Conservation (phyloP, 768 basidiomycete genomes). For the Tulasnella calospora region DNA sequence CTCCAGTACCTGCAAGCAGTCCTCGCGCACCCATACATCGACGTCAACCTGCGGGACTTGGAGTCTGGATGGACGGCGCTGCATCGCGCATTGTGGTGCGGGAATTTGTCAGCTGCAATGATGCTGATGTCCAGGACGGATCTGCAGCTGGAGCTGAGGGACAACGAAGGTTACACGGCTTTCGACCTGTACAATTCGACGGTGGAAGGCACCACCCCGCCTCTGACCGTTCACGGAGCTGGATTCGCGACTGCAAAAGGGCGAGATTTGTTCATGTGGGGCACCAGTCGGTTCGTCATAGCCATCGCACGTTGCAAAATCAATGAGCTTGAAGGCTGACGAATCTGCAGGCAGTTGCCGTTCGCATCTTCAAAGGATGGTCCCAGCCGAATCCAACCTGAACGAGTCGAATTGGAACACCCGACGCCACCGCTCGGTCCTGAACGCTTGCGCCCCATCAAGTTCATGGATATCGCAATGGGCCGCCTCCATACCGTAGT, state of each 20-base stretch:
- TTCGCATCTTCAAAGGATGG: slow-evolving; percentile 48
- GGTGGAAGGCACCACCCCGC: slow-evolving; percentile 61
- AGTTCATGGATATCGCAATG: slow-evolving; percentile 68
- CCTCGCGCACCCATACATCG: slow-evolving; percentile 66
- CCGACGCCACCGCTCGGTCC: slow-evolving; percentile 26
- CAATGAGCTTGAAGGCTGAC: slow-evolving; percentile 35
- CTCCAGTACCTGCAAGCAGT: slow-evolving; percentile 74
- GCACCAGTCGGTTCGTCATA: slow-evolving; percentile 58
- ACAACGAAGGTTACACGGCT: slow-evolving; percentile 82
- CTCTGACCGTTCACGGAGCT: slow-evolving; percentile 36
- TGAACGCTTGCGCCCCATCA: slow-evolving; percentile 55
- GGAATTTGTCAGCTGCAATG: slow-evolving; percentile 65
- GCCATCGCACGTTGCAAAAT: not conserved
- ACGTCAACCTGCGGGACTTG: slow-evolving; percentile 71
- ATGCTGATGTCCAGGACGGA: slow-evolving; percentile 71
- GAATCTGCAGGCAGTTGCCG: slow-evolving; percentile 78
- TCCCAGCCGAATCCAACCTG: slow-evolving; percentile 69
- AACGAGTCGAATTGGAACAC: slow-evolving; percentile 37
- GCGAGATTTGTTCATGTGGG: slow-evolving; percentile 80
- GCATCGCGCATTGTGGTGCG: slow-evolving; percentile 78
- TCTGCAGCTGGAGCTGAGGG: slow-evolving; percentile 66
- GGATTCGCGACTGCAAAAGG: slow-evolving; percentile 23
- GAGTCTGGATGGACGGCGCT: slow-evolving; percentile 91
- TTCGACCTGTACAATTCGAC: slow-evolving; percentile 94
- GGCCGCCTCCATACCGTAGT: slow-evolving; percentile 80